phyloP scores from a whole-genome alignment of 2,329 filamentous ascomycete species.

The Xylariaceae sp. region DNA sequence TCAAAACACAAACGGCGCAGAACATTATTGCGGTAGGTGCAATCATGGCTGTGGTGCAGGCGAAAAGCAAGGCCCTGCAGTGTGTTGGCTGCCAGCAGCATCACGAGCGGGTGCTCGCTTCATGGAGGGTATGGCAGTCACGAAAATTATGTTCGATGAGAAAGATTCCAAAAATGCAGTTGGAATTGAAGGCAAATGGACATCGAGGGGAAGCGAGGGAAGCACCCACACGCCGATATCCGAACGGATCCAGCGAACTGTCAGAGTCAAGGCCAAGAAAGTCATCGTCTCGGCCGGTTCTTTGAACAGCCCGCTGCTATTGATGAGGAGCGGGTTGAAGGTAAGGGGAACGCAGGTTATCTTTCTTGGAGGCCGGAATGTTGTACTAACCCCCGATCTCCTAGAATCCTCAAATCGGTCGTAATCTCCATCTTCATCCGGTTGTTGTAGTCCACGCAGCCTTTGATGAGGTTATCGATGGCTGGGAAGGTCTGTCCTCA shows the following conservation, averaged over 20 bases:
- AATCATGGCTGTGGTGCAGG: slow-evolving; percentile 42
- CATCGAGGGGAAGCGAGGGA: slow-evolving; percentile 59
- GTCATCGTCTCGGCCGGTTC: slow-evolving; percentile 75
- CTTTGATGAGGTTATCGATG: slow-evolving; percentile 65
- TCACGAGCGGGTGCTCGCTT: slow-evolving; percentile 60
- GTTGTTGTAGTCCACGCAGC: slow-evolving; percentile 53
- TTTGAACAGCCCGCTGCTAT: slow-evolving; percentile 68
- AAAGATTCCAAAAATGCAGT: slow-evolving; percentile 50
- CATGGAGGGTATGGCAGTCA: slow-evolving; percentile 60
- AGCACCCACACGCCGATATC: slow-evolving; percentile 47
- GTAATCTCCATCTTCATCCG: slow-evolving; percentile 77
- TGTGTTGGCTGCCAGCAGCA: slow-evolving; percentile 64
- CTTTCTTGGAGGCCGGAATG: neutral
- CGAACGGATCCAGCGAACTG: slow-evolving; percentile 48
- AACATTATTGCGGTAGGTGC: slow-evolving; percentile 55
- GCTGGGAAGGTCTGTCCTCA: slow-evolving; percentile 53
- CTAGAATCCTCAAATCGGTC: slow-evolving; percentile 72
- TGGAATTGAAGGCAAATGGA: slow-evolving; percentile 72
- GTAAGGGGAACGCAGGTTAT: slow-evolving; percentile 37
- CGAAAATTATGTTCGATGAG: slow-evolving; percentile 52
- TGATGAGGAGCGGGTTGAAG: slow-evolving; percentile 71
- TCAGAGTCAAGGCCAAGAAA: slow-evolving; percentile 71
- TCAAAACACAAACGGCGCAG: slow-evolving; percentile 60
- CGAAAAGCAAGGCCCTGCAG: slow-evolving; percentile 62
- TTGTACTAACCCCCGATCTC: neutral